Evolutionary conservation across 768 basidiomycete genomes (phyloP).

Genomic region (Calvatia gigantea): DNA sequence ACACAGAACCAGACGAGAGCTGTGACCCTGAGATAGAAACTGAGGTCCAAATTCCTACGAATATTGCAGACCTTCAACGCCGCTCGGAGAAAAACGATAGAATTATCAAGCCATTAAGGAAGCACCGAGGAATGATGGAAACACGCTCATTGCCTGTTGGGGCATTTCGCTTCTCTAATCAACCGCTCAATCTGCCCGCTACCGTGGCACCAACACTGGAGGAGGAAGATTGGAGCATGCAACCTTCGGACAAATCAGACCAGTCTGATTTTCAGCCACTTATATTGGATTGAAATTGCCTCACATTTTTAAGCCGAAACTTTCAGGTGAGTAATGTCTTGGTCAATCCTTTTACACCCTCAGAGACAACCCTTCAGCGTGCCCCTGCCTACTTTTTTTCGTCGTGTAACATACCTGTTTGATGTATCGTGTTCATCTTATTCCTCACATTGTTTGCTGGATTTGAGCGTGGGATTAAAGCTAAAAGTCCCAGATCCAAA

Average conservation of each 20-base stretch:
- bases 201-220: constrained; percentile 1
- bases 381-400: not conserved
- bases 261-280: not conserved
- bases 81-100: not conserved
- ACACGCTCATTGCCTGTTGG: constrained; percentile 36
- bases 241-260: not conserved
- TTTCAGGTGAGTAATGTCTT: not conserved
- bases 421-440: constrained; percentile 1
- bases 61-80: not conserved
- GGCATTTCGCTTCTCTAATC: constrained; percentile 16
- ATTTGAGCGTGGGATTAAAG: constrained; percentile 1
- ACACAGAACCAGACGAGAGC: constrained; percentile 10
- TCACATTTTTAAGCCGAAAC: not conserved
- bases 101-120: constrained; percentile 37
- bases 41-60: not conserved
- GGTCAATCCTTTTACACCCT: not conserved
- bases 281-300: constrained; percentile 1
- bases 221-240: constrained; percentile 10
- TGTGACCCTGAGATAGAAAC: not conserved
- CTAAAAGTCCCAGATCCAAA: constrained; percentile 1
- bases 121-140: constrained; percentile 27
- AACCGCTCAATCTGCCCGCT: not conserved
- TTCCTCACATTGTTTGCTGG: not conserved
- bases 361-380: not conserved
- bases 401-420: not conserved